Evolutionary conservation across 1,284 basidiomycete species (phyloP).

Genomic region (Heliocybe sulcata): DNA sequence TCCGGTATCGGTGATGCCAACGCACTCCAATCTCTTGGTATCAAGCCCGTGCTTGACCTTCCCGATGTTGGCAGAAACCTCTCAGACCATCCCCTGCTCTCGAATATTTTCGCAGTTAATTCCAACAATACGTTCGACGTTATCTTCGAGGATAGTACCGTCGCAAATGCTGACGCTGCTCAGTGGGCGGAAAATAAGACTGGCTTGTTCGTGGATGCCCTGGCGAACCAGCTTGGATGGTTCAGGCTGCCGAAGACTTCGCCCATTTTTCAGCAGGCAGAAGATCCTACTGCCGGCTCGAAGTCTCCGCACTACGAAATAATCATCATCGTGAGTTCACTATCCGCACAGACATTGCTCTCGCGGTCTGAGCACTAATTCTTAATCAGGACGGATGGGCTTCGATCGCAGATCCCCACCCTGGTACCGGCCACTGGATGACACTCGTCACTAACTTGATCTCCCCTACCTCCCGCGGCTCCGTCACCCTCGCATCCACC

Average conservation of each 20-base stretch:
- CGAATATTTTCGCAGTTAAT: background rate
- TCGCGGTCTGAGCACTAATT: conserved; percentile 5
- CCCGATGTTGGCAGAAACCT: conserved; percentile 32
- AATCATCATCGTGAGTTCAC: conserved; percentile 17
- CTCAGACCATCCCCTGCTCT: conserved; percentile 11
- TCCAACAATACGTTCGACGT: background rate
- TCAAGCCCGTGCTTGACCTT: conserved; percentile 22
- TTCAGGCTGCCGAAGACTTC: conserved; percentile 10
- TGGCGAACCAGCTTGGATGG: conserved; percentile 14
- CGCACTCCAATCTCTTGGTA: conserved; percentile 22
- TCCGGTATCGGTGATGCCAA: conserved; percentile 31
- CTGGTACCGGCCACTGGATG: conserved; percentile 7
- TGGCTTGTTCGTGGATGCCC: conserved; percentile 10
- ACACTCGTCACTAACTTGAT: conserved; percentile 6
- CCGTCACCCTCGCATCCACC: background rate
- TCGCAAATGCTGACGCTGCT: conserved; percentile 1
- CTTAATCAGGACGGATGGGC: conserved; percentile 10
- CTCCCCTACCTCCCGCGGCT: background rate
- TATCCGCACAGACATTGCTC: conserved; percentile 6
- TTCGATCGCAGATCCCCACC: conserved; percentile 12
- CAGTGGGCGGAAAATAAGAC: conserved; percentile 10
- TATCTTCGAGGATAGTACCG: background rate
- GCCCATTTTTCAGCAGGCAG: conserved; percentile 5
- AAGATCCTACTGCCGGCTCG: conserved; percentile 15
- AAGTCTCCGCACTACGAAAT: conserved; percentile 23